Evolutionary conservation across 257 asterid species (phyloP).

Genomic region (Rehmannia glutinosa): DNA sequence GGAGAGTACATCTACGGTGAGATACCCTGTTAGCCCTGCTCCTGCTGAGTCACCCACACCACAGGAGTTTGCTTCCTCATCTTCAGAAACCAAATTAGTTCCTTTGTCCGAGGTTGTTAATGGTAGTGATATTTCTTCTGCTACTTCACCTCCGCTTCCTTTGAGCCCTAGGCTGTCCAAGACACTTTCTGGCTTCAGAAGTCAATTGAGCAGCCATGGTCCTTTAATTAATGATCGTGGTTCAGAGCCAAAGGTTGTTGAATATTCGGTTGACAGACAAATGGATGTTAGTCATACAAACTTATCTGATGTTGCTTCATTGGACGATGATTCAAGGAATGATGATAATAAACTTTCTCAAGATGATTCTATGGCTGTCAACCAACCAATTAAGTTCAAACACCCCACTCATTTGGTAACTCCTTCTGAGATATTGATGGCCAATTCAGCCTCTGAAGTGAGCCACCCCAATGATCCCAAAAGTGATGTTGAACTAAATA

Average conservation of each 20-base stretch:
- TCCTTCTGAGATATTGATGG: conserved; percentile 83
- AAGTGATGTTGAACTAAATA: conserved; percentile 41
- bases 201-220: conserved; percentile 39
- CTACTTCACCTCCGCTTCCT: conserved; percentile 56
- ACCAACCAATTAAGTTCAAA: conserved; percentile 52
- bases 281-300: conserved; percentile 36
- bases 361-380: conserved; percentile 46
- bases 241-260: conserved; percentile 42
- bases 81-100: conserved; percentile 36
- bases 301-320: conserved; percentile 44
- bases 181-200: conserved; percentile 54
- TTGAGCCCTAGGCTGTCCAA: conserved; percentile 62
- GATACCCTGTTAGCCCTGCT: conserved; percentile 34
- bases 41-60: conserved; percentile 32
- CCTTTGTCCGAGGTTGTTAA: conserved; percentile 25
- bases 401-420: conserved; percentile 90
- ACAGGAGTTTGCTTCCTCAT: conserved; percentile 38
- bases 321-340: conserved; percentile 40
- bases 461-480: conserved; percentile 40
- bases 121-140: conserved; percentile 31
- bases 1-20: conserved; percentile 34
- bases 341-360: conserved; percentile 41
- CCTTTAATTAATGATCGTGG: conserved; percentile 32
- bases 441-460: conserved; percentile 55
- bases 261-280: conserved; percentile 60